Percentiles rank a stretch among this genome's conserved stretches.
These are phyloP conservation scores for Termitomyces sp. DNA, from an alignment of 768 basidiomycete species.

Conservation along the genomic window DNA sequence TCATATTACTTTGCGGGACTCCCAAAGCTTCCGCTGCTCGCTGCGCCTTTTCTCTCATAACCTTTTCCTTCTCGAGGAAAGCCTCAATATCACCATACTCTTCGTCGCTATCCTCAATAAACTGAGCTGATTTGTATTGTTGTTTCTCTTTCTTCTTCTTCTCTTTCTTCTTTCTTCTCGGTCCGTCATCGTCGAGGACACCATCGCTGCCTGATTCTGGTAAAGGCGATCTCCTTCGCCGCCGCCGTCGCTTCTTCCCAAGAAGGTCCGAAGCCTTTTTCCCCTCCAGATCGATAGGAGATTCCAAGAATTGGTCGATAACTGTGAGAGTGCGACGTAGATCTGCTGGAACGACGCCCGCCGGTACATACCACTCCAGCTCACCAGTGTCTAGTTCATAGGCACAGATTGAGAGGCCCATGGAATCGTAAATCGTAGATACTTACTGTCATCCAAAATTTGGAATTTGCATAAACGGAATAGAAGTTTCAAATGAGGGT, in stretches of 20 bases:
- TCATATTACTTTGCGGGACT: slow-evolving; percentile 45
- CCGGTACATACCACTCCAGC: slow-evolving; percentile 82
- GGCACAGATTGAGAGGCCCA: neutral
- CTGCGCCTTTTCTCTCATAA: slow-evolving; percentile 47
- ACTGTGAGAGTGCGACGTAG: slow-evolving; percentile 66
- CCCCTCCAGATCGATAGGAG: slow-evolving; percentile 76
- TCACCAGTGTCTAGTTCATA: slow-evolving; percentile 52
- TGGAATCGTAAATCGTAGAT: neutral
- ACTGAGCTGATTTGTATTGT: slow-evolving; percentile 81
- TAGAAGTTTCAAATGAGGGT: slow-evolving; percentile 77
- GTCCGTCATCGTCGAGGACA: slow-evolving; percentile 28
- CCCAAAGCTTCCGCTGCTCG: slow-evolving; percentile 40
- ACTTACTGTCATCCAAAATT: slow-evolving; percentile 59
- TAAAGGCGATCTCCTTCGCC: slow-evolving; percentile 36
- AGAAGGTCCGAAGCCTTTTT: slow-evolving; percentile 72
- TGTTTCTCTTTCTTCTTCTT: slow-evolving; percentile 55
- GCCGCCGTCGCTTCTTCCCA: slow-evolving; percentile 52
- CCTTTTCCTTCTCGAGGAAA: slow-evolving; percentile 76
- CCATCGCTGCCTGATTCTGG: slow-evolving; percentile 38
- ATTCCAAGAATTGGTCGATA: slow-evolving; percentile 78
- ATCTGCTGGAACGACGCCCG: slow-evolving; percentile 57
- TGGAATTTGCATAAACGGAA: slow-evolving; percentile 76
- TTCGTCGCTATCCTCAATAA: slow-evolving; percentile 88
- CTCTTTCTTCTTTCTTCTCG: slow-evolving; percentile 52
- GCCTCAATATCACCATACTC: slow-evolving; percentile 76